Conservation (phyloP, 768 basidiomycete genomes). For the Wakefieldia striispora region DNA sequence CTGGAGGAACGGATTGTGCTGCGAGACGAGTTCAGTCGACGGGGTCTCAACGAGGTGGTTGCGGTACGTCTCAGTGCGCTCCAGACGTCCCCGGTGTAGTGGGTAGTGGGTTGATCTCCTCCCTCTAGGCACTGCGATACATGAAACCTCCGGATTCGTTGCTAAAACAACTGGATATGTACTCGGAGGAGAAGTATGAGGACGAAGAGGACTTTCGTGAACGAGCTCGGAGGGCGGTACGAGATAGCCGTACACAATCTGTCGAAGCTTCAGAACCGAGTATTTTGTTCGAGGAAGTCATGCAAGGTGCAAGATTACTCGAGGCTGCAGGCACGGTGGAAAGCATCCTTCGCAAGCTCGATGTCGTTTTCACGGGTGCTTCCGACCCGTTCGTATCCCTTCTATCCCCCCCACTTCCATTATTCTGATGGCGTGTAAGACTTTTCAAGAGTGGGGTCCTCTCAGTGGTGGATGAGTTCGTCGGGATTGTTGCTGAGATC, state of each 20-base stretch:
- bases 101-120: constrained; percentile 19
- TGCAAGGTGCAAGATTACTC: constrained; percentile 52
- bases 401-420: constrained; percentile 42
- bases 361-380: constrained; percentile 54
- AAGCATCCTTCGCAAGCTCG: constrained; percentile 56
- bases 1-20: constrained; percentile 78
- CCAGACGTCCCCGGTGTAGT: neutral
- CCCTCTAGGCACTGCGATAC: constrained; percentile 67
- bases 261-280: constrained; percentile 47
- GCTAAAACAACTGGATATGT: constrained; percentile 78
- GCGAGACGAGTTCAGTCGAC: constrained; percentile 78
- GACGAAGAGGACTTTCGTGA: constrained; percentile 86
- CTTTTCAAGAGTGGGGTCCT: constrained; percentile 60
- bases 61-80: constrained; percentile 53
- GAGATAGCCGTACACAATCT: constrained; percentile 22
- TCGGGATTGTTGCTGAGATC: constrained; percentile 55
- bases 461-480: constrained; percentile 60
- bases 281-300: constrained; percentile 56
- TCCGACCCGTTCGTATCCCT: constrained; percentile 52
- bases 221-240: constrained; percentile 43
- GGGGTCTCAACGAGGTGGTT: constrained; percentile 77
- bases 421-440: constrained; percentile 35
- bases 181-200: constrained; percentile 86
- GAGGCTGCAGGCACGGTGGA: constrained; percentile 38
- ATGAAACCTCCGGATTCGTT: constrained; percentile 72